Conservation (phyloP, 176 grass and related monocot genomes). For the Tillandsia leiboldiana region DNA sequence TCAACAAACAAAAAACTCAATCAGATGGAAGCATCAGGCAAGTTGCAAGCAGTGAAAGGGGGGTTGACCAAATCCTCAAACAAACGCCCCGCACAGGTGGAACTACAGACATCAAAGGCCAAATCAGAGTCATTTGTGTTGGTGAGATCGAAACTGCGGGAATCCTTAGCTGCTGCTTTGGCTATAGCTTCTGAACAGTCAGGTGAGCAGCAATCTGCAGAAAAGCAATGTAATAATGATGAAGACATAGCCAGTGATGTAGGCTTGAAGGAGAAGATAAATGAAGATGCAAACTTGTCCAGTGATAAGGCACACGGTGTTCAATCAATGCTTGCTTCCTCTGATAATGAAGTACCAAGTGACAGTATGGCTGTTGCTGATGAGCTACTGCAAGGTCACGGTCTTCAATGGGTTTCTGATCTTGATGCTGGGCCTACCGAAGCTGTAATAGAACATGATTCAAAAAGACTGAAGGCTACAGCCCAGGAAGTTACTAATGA, state of each 20-base stretch:
- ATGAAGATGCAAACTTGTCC: background rate
- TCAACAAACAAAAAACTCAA: conserved; percentile 17
- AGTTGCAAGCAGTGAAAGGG: conserved; percentile 29
- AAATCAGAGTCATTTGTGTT: conserved; percentile 19
- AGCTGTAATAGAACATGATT: conserved; percentile 5
- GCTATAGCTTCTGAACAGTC: conserved; percentile 31
- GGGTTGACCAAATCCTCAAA: conserved; percentile 2
- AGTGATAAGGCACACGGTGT: conserved; percentile 18
- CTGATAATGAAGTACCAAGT: conserved; percentile 33
- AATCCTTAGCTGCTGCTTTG: conserved; percentile 39
- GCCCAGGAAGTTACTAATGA: conserved; percentile 14
- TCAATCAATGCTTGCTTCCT: conserved; percentile 23
- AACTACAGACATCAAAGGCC: conserved; percentile 10
- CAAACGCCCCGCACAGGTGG: conserved; percentile 30
- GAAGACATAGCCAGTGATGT: conserved; percentile 18
- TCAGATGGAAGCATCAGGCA: conserved; percentile 9
- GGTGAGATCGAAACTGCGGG: conserved; percentile 53
- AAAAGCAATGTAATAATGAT: conserved; percentile 14
- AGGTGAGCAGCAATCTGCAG: conserved; percentile 14
- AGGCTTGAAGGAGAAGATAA: conserved; percentile 14
- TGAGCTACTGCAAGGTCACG: conserved; percentile 93
- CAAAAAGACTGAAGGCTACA: conserved; percentile 23
- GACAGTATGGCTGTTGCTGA: conserved; percentile 47
- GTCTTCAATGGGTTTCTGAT: conserved; percentile 85
- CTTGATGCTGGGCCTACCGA: conserved; percentile 22